phyloP scores from a whole-genome alignment of 257 asterid species.

The Solanum acaule region DNA sequence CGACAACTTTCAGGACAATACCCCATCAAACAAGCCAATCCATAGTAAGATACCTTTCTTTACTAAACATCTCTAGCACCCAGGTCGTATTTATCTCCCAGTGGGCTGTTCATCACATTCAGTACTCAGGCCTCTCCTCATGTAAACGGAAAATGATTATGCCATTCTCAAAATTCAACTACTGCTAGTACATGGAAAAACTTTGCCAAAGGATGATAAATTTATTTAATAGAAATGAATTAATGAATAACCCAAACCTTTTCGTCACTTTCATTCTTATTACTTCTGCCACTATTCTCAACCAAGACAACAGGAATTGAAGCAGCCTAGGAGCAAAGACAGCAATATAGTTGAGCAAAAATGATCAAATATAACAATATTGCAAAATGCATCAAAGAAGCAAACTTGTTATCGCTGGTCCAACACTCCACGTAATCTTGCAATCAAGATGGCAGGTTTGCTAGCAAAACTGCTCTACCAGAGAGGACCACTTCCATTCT shows the following conservation, averaged over 20 bases:
- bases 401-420: background rate
- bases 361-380: too few relatives aligned
- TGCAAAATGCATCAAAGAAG: background rate
- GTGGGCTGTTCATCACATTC: too few relatives aligned
- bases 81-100: too few relatives aligned
- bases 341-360: background rate
- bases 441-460: background rate
- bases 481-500: background rate
- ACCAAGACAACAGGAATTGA: constrained; percentile 79
- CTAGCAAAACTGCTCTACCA: background rate
- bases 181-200: too few relatives aligned
- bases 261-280: constrained; percentile 83
- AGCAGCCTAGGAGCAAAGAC: constrained; percentile 32
- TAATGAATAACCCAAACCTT: constrained; percentile 39
- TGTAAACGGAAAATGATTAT: too few relatives aligned
- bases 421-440: background rate
- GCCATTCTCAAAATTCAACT: too few relatives aligned
- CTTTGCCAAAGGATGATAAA: background rate
- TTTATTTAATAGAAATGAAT: background rate
- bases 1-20: too few relatives aligned
- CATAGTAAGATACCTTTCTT: too few relatives aligned
- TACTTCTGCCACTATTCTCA: constrained; percentile 94
- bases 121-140: too few relatives aligned
- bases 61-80: too few relatives aligned
- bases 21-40: too few relatives aligned